Percentiles rank a stretch among this genome's conserved stretches.
Conservation (phyloP, 2,329 filamentous ascomycete species). For the Pseudocercospora ulei region DNA sequence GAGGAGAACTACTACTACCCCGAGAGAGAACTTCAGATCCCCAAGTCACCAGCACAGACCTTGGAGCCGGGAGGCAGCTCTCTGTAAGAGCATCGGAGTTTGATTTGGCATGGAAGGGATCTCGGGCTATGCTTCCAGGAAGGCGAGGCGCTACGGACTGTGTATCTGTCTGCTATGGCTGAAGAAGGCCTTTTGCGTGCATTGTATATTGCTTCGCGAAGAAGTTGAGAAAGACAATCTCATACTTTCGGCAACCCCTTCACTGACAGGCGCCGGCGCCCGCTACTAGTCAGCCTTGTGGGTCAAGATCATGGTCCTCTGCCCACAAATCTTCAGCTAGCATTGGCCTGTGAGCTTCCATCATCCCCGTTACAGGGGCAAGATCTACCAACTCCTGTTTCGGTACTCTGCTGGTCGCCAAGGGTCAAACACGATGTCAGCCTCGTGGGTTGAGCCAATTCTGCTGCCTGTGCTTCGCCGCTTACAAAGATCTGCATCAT, state of each 20-base stretch:
- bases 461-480: conserved; percentile 2
- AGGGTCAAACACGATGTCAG: not conserved
- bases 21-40: conserved; percentile 26
- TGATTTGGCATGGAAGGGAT: conserved; percentile 10
- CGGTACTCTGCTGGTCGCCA: not conserved
- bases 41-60: conserved; percentile 29
- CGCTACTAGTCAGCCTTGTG: too few species aligned
- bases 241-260: not conserved
- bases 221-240: conserved; percentile 3
- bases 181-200: conserved; percentile 4
- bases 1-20: conserved; percentile 84
- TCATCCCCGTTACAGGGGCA: not conserved
- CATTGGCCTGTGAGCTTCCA: not conserved
- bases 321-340: too few species aligned
- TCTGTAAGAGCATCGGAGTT: conserved; percentile 13
- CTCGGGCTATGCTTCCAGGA: conserved; percentile 9
- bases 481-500: conserved; percentile 7
- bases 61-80: conserved; percentile 17
- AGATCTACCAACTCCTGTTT: not conserved
- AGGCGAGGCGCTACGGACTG: conserved; percentile 13
- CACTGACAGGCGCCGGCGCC: too few species aligned
- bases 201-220: conserved; percentile 15
- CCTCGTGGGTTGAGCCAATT: not conserved
- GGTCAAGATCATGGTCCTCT: too few species aligned
- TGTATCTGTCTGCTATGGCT: conserved; percentile 12